Evolutionary conservation across 345 rosid genomes (phyloP), one percentile per base, ranked within the genome.

Genomic region (Turnera subulata): DNA sequence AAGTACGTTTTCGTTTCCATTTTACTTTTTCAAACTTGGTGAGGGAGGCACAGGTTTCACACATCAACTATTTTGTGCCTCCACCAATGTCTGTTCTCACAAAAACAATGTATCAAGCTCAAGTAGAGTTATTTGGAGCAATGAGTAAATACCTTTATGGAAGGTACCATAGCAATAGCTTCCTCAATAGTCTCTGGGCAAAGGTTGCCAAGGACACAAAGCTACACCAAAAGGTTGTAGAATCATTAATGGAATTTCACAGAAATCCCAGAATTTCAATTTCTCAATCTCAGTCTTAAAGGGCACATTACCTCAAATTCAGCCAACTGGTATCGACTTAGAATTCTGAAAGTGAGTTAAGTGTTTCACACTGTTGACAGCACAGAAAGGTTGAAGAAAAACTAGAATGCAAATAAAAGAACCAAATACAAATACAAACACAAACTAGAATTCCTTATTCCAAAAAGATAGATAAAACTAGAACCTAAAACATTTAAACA

Each of bases 111-210:
- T 20, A 35, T 11, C 18, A 22, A 16, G 20, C 12, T 13, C 5
- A 6, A 11, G 21, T 3, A 29, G 35, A 29, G 35, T 29, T 29
- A 29, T 1, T 7, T 15, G 18, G 33, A 16, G 0, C 1, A 4
- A 44, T 25, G 50, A 26, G 25, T 43, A 47, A 11, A 23, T 77
- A 89, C 97, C 95, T 84, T 93, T 61, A 93, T 80, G 32, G 97
- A 94, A 46, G 97, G 99, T 53, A 90, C 96, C 99, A 90, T 90
- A 35, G 95, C 94, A 51, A 87, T 82, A 17, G 97, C 99, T 82
- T 93, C 99, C 83, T 93, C 99, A 25, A 84, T 89, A 42, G 95
- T 90, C 71, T 93, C 99, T 25, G 99, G 96, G 64, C 97, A 90
- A 50, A 93, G 95, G 67, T 90, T 93, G 59, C 97, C 99, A 68